A percentile compares a stretch with the other conserved stretches of the same genome.
These are phyloP conservation scores for Aspergillus funiculosus DNA, from an alignment of 495 filamentous ascomycete species.

Conservation along the genomic window DNA sequence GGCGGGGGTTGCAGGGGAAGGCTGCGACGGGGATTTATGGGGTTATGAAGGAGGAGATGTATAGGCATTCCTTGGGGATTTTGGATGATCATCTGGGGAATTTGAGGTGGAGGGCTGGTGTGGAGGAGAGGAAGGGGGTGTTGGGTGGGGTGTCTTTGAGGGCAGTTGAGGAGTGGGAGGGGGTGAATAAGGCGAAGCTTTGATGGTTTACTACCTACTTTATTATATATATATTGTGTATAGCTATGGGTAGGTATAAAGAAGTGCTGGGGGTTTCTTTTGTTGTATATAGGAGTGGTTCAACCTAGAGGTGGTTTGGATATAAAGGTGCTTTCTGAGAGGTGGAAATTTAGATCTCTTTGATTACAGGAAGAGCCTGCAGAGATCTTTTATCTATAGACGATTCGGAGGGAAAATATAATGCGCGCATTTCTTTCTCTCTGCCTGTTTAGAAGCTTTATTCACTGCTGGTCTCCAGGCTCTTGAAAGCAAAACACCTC, in stretches of 20 bases:
- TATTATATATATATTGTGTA: background rate
- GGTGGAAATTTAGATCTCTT: too few relatives aligned
- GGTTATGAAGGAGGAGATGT: constrained; percentile 67
- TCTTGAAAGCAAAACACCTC: too few relatives aligned
- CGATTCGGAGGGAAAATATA: too few relatives aligned
- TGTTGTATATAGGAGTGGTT: too few relatives aligned
- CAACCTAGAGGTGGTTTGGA: too few relatives aligned
- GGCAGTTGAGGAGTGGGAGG: constrained; percentile 39
- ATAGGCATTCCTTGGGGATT: constrained; percentile 51
- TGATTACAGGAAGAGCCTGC: too few relatives aligned
- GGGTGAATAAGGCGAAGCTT: constrained; percentile 42
- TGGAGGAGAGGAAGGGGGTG: constrained; percentile 27
- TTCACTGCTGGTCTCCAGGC: too few relatives aligned
- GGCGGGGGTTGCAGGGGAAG: constrained; percentile 53
- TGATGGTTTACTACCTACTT: constrained; percentile 19
- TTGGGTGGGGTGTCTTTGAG: constrained; percentile 21
- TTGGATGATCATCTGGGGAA: constrained; percentile 44
- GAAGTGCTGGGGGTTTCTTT: too few relatives aligned
- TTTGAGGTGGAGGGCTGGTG: constrained; percentile 39
- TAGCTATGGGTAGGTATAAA: background rate
- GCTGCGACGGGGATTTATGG: constrained; percentile 59
- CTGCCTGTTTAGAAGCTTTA: too few relatives aligned
- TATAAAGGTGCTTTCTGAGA: too few relatives aligned
- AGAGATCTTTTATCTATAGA: too few relatives aligned
- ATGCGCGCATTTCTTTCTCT: too few relatives aligned